Conservation (phyloP, 306 rosid genomes). For the Quercus cerris region DNA sequence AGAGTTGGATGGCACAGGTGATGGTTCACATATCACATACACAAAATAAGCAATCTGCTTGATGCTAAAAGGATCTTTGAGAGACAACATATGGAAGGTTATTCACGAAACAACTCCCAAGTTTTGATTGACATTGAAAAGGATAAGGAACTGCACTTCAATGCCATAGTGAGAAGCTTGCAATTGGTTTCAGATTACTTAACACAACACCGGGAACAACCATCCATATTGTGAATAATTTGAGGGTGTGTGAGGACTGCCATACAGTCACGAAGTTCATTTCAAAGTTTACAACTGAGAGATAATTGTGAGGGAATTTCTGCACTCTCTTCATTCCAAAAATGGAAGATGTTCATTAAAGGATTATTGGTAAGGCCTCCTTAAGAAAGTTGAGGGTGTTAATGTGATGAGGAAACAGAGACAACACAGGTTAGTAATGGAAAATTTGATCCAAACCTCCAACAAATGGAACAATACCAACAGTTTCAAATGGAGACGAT, state of each 20-base stretch:
- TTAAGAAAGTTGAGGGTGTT: not conserved
- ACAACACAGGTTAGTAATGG: too few species aligned
- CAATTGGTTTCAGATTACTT: slow-evolving; percentile 58
- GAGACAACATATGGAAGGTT: slow-evolving; percentile 44
- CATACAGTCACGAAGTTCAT: slow-evolving; percentile 53
- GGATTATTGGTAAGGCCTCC: slow-evolving; percentile 50
- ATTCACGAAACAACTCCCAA: slow-evolving; percentile 26
- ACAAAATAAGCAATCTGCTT: slow-evolving; percentile 37
- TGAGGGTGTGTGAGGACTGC: slow-evolving; percentile 69
- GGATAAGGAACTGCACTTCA: slow-evolving; percentile 51
- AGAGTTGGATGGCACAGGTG: not conserved
- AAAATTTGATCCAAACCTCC: too few species aligned
- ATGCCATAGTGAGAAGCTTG: not conserved
- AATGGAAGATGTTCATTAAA: slow-evolving; percentile 55
- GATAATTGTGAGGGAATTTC: slow-evolving; percentile 54
- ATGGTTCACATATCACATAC: slow-evolving; percentile 41
- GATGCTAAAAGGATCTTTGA: slow-evolving; percentile 37
- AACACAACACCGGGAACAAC: slow-evolving; percentile 49
- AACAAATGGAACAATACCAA: too few species aligned
- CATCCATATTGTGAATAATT: slow-evolving; percentile 47
- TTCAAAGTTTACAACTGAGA: slow-evolving; percentile 41
- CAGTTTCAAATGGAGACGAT: too few species aligned
- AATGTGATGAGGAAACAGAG: too few species aligned
- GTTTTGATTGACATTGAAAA: slow-evolving; percentile 45
- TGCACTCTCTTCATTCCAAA: slow-evolving; percentile 54